Conservation (phyloP, 192 early-diverging fungal genomes). For the Pilaira anomala region DNA sequence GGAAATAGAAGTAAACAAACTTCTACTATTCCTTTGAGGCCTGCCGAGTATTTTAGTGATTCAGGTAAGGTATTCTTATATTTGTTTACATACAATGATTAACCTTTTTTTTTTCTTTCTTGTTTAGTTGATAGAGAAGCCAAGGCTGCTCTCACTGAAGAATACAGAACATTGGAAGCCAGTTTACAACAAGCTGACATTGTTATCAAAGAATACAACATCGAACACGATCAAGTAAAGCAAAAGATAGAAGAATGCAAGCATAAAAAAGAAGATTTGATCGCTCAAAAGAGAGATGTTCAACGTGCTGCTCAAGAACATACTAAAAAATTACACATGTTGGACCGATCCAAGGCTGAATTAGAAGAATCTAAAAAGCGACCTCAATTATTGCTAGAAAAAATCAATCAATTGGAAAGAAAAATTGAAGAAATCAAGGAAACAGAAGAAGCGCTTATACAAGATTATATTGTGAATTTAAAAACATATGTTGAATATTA, state of each 20-base stretch:
- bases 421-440: not conserved
- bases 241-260: slow-evolving; percentile 10
- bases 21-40: slow-evolving; percentile 12
- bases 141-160: slow-evolving; percentile 34
- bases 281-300: slow-evolving; percentile 5
- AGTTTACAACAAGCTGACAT: slow-evolving; percentile 29
- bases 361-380: not conserved
- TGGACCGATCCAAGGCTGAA: not conserved
- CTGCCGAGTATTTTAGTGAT: slow-evolving; percentile 18
- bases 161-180: slow-evolving; percentile 23
- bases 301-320: not conserved
- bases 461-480: not conserved
- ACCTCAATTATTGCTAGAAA: not conserved
- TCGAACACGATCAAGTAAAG: not conserved
- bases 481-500: not conserved
- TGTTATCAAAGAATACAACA: too few species aligned
- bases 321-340: not conserved
- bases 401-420: slow-evolving; percentile 1
- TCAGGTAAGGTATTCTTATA: slow-evolving; percentile 24
- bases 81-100: not conserved
- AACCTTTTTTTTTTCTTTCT: not conserved
- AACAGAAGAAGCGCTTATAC: not conserved
- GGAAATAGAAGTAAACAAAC: slow-evolving; percentile 29
- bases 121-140: slow-evolving; percentile 43
- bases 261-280: slow-evolving; percentile 1